Percentiles rank a stretch among this genome's conserved stretches.
phyloP scores from a whole-genome alignment of 495 filamentous ascomycete genomes.

The Pseudotulostoma volvatum region DNA sequence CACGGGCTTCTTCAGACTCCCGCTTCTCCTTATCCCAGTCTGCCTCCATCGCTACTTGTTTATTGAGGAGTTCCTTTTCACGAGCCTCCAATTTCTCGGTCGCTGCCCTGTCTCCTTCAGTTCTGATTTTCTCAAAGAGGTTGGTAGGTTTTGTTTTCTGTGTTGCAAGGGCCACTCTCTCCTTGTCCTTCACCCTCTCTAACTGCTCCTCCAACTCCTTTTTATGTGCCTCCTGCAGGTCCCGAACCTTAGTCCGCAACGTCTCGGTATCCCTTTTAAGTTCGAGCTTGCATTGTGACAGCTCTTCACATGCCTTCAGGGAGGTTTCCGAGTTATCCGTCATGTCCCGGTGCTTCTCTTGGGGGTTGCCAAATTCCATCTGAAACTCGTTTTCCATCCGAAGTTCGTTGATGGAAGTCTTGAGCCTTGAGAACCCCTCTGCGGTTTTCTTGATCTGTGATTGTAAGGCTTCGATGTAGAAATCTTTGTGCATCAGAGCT shows the following conservation, averaged over 20 bases:
- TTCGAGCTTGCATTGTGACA: slow-evolving; percentile 19
- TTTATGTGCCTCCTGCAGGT: slow-evolving; percentile 21
- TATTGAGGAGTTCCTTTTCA: slow-evolving; percentile 22
- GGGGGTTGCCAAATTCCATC: slow-evolving; percentile 40
- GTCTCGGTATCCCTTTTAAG: slow-evolving; percentile 36
- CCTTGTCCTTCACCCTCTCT: slow-evolving; percentile 26
- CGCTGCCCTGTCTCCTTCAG: slow-evolving; percentile 30
- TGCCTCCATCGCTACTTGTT: slow-evolving; percentile 21
- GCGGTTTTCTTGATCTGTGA: slow-evolving; percentile 36
- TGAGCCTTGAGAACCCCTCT: slow-evolving; percentile 29
- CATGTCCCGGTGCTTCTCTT: slow-evolving; percentile 37
- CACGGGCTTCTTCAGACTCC: slow-evolving; percentile 25
- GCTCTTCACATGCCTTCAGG: slow-evolving; percentile 27
- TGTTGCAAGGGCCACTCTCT: slow-evolving; percentile 19
- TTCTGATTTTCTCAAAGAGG: slow-evolving; percentile 31
- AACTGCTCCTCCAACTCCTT: no score
- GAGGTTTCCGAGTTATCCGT: slow-evolving; percentile 24
- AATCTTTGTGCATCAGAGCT: slow-evolving; percentile 33
- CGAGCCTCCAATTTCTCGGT: slow-evolving; percentile 22
- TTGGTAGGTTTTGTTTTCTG: slow-evolving; percentile 31
- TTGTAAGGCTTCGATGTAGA: slow-evolving; percentile 36
- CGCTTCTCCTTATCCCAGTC: slow-evolving; percentile 31
- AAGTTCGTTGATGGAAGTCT: slow-evolving; percentile 32
- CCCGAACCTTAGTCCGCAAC: slow-evolving; percentile 28
- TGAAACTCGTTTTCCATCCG: no score